These are phyloP conservation scores for Sherardia arvensis DNA, from an alignment of 257 asterid genomes.

Conservation along the genomic window DNA sequence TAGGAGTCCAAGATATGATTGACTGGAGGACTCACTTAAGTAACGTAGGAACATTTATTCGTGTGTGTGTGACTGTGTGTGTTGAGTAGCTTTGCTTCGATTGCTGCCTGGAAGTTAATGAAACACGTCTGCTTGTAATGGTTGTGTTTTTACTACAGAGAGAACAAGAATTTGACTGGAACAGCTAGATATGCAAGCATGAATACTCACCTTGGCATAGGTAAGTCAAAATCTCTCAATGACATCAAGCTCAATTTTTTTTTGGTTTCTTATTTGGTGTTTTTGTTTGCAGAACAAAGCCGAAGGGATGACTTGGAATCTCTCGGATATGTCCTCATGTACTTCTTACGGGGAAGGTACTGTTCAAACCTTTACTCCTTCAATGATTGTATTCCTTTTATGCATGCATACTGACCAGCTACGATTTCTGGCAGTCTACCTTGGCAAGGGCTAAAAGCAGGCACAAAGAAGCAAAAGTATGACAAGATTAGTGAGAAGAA, in stretches of 20 bases:
- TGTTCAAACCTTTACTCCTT: not conserved
- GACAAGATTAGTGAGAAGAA: conserved; percentile 84
- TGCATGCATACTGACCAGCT: conserved; percentile 17
- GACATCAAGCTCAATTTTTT: not conserved
- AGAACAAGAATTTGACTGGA: conserved; percentile 82
- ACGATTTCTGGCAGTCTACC: conserved; percentile 56
- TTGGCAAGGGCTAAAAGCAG: conserved; percentile 96
- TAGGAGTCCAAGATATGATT: not conserved
- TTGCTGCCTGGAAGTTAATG: not conserved
- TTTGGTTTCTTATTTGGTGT: conserved; percentile 19
- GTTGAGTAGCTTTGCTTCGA: not conserved
- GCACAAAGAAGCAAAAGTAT: conserved; percentile 84
- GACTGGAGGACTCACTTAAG: no score
- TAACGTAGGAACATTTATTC: no score
- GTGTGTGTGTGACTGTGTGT: not conserved
- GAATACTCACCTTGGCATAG: conserved; percentile 92
- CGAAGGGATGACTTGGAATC: conserved; percentile 96
- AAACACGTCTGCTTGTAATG: not conserved
- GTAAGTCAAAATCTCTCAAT: conserved; percentile 29
- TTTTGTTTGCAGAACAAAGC: conserved; percentile 63
- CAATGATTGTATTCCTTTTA: not conserved
- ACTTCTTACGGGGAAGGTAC: conserved; percentile 88
- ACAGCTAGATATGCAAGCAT: conserved; percentile 94
- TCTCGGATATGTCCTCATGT: conserved; percentile 89
- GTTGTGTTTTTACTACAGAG: conserved; percentile 39